Conservation (phyloP, 225 moss, liverwort and hornwort genomes). For the Lunularia cruciata region DNA sequence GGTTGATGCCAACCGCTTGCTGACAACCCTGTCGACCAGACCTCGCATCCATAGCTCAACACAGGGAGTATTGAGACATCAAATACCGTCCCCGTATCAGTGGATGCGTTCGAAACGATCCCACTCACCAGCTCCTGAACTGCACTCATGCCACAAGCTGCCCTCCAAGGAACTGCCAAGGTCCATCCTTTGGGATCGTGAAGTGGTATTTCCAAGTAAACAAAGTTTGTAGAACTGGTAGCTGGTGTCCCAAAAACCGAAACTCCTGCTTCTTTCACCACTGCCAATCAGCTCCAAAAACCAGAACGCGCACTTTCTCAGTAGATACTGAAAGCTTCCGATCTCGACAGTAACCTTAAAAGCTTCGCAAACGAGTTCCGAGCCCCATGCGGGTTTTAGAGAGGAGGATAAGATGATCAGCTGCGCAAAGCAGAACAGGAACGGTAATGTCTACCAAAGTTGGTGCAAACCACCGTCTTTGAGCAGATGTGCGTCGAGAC, state of each 20-base stretch:
- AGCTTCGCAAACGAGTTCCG: neutral
- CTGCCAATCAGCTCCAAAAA: constrained; percentile 12
- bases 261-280: constrained; percentile 5
- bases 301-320: neutral
- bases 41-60: constrained; percentile 14
- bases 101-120: too few species aligned
- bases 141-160: constrained; percentile 12
- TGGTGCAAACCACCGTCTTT: neutral
- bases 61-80: constrained; percentile 2
- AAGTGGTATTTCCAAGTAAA: constrained; percentile 7
- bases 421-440: constrained; percentile 8
- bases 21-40: constrained; percentile 10
- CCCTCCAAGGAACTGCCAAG: constrained; percentile 16
- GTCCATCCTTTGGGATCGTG: constrained; percentile 1
- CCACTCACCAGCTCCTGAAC: constrained; percentile 9
- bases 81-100: neutral
- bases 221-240: constrained; percentile 1
- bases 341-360: constrained; percentile 1
- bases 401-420: neutral
- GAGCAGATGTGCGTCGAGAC: neutral
- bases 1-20: neutral
- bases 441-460: neutral
- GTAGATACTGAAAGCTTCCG: neutral
- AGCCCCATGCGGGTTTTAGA: constrained; percentile 8
- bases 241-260: neutral